Evolutionary conservation across 345 rosid species (phyloP).

Genomic region (Psidium guajava): DNA sequence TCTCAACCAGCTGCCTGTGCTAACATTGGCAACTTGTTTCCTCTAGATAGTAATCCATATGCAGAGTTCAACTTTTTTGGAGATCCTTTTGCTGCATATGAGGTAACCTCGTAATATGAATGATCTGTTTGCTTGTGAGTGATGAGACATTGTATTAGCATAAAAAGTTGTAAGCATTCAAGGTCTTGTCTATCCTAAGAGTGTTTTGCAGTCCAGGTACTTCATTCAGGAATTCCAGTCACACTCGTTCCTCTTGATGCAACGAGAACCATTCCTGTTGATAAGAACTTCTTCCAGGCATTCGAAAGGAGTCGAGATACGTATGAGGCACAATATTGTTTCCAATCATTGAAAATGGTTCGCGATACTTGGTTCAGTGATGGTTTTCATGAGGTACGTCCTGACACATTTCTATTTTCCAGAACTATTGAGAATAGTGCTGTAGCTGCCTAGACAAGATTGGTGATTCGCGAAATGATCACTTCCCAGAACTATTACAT

Average conservation of each 20-base stretch:
- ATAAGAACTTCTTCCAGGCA: constrained; percentile 38
- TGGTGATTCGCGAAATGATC: not conserved
- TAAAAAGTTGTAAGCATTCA: not conserved
- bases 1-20: constrained; percentile 45
- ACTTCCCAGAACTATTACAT: constrained; percentile 58
- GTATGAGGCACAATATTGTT: constrained; percentile 71
- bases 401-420: not conserved
- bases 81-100: constrained; percentile 88
- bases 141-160: not conserved
- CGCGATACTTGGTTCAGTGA: constrained; percentile 60
- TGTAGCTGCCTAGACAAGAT: not conserved
- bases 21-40: constrained; percentile 55
- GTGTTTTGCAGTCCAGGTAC: constrained; percentile 30
- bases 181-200: not conserved
- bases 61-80: constrained; percentile 80
- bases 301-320: constrained; percentile 50
- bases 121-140: not conserved
- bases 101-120: constrained; percentile 17
- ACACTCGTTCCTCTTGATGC: constrained; percentile 83
- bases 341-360: constrained; percentile 58
- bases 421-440: not conserved
- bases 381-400: constrained; percentile 42
- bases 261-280: constrained; percentile 67
- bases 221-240: constrained; percentile 81
- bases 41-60: constrained; percentile 69